phyloP scores from a whole-genome alignment of 1,284 basidiomycete species.

The Cutaneotrichosporon sp. region DNA sequence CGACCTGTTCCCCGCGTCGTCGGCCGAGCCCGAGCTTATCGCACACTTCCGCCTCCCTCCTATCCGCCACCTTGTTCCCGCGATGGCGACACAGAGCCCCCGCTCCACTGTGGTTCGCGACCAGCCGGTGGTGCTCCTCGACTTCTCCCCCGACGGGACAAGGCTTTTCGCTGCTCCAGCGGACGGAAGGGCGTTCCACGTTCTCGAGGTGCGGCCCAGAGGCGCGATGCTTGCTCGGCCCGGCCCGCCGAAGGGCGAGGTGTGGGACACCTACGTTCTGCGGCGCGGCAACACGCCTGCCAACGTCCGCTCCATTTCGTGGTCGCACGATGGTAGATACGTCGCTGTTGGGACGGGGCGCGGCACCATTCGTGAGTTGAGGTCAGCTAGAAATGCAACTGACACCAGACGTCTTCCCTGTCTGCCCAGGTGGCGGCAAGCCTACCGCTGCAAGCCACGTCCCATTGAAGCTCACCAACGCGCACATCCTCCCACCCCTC shows the following conservation, averaged over 20 bases:
- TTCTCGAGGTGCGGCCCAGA: slow-evolving; percentile 58
- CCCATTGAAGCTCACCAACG: slow-evolving; percentile 62
- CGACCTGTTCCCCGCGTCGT: slow-evolving; percentile 45
- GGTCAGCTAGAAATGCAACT: slow-evolving; percentile 32
- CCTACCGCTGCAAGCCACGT: slow-evolving; percentile 68
- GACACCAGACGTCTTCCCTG: slow-evolving; percentile 67
- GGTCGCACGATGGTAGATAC: slow-evolving; percentile 69
- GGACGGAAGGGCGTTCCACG: slow-evolving; percentile 64
- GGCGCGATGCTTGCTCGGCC: not conserved
- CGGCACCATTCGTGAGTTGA: slow-evolving; percentile 55
- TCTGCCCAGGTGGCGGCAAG: slow-evolving; percentile 72
- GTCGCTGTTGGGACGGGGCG: slow-evolving; percentile 63
- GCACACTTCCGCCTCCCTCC: slow-evolving; percentile 47
- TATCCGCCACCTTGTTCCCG: slow-evolving; percentile 18
- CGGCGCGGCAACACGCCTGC: slow-evolving; percentile 71
- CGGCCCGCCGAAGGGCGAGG: slow-evolving; percentile 44
- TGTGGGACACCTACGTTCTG: slow-evolving; percentile 68
- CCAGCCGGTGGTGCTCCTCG: slow-evolving; percentile 60
- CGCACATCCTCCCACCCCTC: slow-evolving; percentile 58
- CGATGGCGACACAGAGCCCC: slow-evolving; percentile 8
- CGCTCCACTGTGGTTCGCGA: slow-evolving; percentile 24
- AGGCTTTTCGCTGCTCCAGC: slow-evolving; percentile 61
- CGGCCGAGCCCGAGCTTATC: slow-evolving; percentile 22
- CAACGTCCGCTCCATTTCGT: slow-evolving; percentile 59
- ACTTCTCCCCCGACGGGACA: slow-evolving; percentile 65